Evolutionary conservation across 2,329 filamentous ascomycete species (phyloP).

Genomic region (Aureobasidium sp.): DNA sequence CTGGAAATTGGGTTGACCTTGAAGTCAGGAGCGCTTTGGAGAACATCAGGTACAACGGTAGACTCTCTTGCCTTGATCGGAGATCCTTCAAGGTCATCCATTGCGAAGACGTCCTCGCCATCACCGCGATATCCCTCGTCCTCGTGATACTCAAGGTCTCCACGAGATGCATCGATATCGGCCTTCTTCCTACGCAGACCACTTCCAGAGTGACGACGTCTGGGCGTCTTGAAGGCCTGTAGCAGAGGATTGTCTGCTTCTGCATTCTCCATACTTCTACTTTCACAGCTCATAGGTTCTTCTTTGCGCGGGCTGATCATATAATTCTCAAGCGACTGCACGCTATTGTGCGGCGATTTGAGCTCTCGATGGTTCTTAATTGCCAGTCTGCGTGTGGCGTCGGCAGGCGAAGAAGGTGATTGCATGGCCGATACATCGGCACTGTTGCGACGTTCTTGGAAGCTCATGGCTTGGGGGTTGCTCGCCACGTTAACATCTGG

Average conservation of each 20-base stretch:
- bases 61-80: constrained; percentile 10
- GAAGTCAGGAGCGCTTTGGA: background rate
- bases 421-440: constrained; percentile 28
- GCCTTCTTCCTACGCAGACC: constrained; percentile 64
- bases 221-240: constrained; percentile 22
- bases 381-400: constrained; percentile 35
- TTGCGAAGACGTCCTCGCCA: constrained; percentile 61
- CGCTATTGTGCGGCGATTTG: constrained; percentile 5
- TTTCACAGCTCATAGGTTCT: background rate
- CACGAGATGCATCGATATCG: constrained; percentile 58
- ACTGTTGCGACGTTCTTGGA: constrained; percentile 31
- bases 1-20: background rate
- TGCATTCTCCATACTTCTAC: constrained; percentile 11
- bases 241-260: constrained; percentile 9
- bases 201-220: constrained; percentile 77
- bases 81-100: constrained; percentile 46
- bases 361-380: constrained; percentile 26
- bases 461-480: background rate
- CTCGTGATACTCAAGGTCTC: constrained; percentile 84
- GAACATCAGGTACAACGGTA: background rate
- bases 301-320: background rate
- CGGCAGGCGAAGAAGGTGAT: constrained; percentile 21
- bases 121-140: constrained; percentile 80
- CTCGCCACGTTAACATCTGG: background rate
- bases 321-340: constrained; percentile 6